These are phyloP conservation scores for Boletus rex-veris DNA, from an alignment of 768 basidiomycete species.

Conservation along the genomic window DNA sequence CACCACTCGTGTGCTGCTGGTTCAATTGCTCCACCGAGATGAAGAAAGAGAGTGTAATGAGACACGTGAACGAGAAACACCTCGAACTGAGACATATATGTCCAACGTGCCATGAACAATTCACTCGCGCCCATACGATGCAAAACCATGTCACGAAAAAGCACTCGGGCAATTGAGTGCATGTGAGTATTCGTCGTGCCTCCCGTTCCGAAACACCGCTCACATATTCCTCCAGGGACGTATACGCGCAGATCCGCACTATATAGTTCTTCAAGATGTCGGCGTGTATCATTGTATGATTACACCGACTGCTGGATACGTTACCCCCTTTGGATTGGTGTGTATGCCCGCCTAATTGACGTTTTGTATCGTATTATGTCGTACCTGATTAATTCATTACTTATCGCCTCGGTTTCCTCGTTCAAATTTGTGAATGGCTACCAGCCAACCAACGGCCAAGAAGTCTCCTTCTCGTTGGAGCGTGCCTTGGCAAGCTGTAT, in stretches of 20 bases:
- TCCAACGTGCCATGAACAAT: slow-evolving; percentile 17
- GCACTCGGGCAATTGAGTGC: slow-evolving; percentile 4
- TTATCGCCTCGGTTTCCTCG: slow-evolving; percentile 4
- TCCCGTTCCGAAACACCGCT: background rate
- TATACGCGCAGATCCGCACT: background rate
- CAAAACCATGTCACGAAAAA: slow-evolving; percentile 11
- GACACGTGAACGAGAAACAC: slow-evolving; percentile 28
- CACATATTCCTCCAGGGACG: background rate
- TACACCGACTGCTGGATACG: background rate
- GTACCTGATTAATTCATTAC: background rate
- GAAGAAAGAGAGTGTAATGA: slow-evolving; percentile 28
- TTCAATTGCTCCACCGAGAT: slow-evolving; percentile 12
- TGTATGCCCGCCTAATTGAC: slow-evolving; percentile 1
- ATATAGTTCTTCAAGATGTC: background rate
- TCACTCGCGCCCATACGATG: slow-evolving; percentile 27
- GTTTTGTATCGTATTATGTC: slow-evolving; percentile 4
- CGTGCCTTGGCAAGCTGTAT: slow-evolving; percentile 24
- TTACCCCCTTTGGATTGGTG: background rate
- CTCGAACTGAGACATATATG: slow-evolving; percentile 17
- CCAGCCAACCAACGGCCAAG: background rate
- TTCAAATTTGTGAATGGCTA: no score
- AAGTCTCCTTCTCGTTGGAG: slow-evolving; percentile 2
- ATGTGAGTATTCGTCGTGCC: background rate
- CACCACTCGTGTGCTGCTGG: slow-evolving; percentile 17
- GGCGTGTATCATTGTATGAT: background rate